Evolutionary conservation across 2,329 filamentous ascomycete genomes (phyloP), one percentile per base, ranked within the genome.

Genomic region (Hymenoscyphus linearis): DNA sequence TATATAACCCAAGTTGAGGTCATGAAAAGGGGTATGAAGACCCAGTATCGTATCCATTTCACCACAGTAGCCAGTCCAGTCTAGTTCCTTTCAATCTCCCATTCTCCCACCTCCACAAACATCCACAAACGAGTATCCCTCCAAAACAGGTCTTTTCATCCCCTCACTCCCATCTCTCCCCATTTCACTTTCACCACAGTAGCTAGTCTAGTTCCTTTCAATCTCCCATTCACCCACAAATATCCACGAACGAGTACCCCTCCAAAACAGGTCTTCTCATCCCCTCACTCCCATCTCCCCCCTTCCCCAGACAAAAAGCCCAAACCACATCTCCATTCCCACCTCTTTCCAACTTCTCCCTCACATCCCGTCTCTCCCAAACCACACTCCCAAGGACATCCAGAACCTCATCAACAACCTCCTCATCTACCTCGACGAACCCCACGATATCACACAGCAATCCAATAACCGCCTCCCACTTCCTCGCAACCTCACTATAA

Each of bases 291-390:
- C 31, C 3, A 52, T 60, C 58, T 57, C 34, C 52, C 57, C 31
- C 55, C 37, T 22, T 58, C 40, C 31, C n/a, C 25, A 36, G 56
- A 69, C 83, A 74, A 47, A 78, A 77, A 65, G 93, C 74, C 91
- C 91, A 96, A 3, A 95, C 87, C 1, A 88, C 87, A 76, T 95
- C 90, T 0, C 81, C 77, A 72, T 93, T 92, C 58, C n/a, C n/a
- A n/a, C 88, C 76, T 2, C 72, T 75, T 66, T 89, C 85, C 54
- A 95, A 74, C 12, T 83, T 85, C 36, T 76, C 74, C 55, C 78
- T 80, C 12, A 87, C 80, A 55, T 82, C 77, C 1, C 69, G 59
- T 31, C 79, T 76, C 36, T 71, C 74, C 56, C 78, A 74, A 52
- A 86, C 66, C 40, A 78, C 72, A 35, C 80, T 80, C 2, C 73